A percentile compares a stretch with the other conserved stretches of the same genome.
phyloP scores from a whole-genome alignment of 139 green algal genomes.

The Chlamydomonas eustigma region DNA sequence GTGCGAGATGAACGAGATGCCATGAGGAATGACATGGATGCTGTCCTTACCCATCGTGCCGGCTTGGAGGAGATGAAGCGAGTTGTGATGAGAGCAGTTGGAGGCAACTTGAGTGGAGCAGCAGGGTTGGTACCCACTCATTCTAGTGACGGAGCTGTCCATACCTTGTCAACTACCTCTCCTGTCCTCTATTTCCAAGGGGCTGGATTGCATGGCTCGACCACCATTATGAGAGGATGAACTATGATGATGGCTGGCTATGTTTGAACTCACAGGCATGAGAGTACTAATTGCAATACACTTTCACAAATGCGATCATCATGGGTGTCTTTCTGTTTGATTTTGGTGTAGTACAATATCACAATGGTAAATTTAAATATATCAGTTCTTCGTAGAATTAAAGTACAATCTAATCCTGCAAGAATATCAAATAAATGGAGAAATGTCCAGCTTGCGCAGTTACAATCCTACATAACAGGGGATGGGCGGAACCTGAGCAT shows the following conservation, averaged over 20 bases:
- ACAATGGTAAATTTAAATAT: too few species aligned
- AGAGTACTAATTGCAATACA: too few species aligned
- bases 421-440: neutral
- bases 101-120: neutral
- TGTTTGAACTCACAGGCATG: too few species aligned
- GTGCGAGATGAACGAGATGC: slow-evolving; percentile 19
- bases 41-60: slow-evolving; percentile 24
- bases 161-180: too few species aligned
- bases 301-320: too few species aligned
- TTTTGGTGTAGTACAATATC: too few species aligned
- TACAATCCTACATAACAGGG: neutral
- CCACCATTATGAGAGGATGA: neutral
- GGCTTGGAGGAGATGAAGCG: slow-evolving; percentile 30
- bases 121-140: neutral
- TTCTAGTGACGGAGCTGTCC: neutral
- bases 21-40: slow-evolving; percentile 28
- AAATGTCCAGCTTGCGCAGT: neutral
- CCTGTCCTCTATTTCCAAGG: neutral
- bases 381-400: neutral
- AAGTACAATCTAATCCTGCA: neutral
- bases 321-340: too few species aligned
- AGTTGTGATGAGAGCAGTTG: slow-evolving; percentile 24
- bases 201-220: neutral
- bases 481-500: neutral
- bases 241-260: too few species aligned